Evolutionary conservation across 345 rosid genomes (phyloP).

Genomic region (Abelmoschus esculentus): DNA sequence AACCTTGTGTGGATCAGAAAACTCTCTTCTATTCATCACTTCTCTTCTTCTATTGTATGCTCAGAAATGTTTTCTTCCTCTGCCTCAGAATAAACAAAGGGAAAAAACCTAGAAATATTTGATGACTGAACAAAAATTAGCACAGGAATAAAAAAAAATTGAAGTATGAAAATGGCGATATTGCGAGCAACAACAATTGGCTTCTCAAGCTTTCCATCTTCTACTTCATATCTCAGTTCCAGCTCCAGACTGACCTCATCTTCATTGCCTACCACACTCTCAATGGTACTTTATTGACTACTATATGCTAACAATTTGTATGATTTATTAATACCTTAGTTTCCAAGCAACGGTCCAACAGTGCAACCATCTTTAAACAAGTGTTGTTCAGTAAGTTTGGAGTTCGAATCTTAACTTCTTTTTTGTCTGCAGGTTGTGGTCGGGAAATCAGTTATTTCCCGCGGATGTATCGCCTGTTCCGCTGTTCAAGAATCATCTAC

Average conservation of each 20-base stretch:
- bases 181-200: slow-evolving; percentile 47
- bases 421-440: slow-evolving; percentile 29
- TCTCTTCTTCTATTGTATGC: not conserved
- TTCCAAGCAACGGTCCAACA: too few relatives aligned
- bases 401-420: not conserved
- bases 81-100: not conserved
- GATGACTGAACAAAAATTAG: slow-evolving; percentile 4
- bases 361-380: not conserved
- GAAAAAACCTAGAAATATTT: not conserved
- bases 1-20: slow-evolving; percentile 42
- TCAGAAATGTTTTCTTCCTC: slow-evolving; percentile 7
- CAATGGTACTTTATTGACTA: slow-evolving; percentile 30
- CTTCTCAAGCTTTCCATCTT: slow-evolving; percentile 45
- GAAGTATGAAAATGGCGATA: slow-evolving; percentile 34
- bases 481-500: slow-evolving; percentile 71
- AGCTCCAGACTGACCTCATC: slow-evolving; percentile 26
- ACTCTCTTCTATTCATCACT: not conserved
- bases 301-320: not conserved
- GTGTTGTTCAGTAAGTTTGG: not conserved
- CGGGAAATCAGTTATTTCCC: slow-evolving; percentile 23
- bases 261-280: slow-evolving; percentile 24
- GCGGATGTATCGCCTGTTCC: slow-evolving; percentile 41
- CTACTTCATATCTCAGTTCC: slow-evolving; percentile 32
- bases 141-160: not conserved
- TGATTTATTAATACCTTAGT: too few relatives aligned